These are phyloP conservation scores for Beta lomatogona DNA, from an alignment of 179 eudicot genomes.

Conservation along the genomic window DNA sequence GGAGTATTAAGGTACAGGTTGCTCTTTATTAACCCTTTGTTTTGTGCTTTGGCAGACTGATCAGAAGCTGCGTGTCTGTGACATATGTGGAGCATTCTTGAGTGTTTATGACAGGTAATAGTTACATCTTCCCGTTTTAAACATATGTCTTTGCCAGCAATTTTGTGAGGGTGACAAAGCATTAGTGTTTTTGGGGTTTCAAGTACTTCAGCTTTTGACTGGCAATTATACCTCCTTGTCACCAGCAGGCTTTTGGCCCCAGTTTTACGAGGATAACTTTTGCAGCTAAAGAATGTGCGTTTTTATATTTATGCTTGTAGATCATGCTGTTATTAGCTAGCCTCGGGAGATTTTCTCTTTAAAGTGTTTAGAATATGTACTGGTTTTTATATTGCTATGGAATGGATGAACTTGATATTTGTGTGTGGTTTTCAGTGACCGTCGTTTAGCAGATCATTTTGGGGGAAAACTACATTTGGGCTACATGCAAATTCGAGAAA, in stretches of 20 bases:
- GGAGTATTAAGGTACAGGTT: not conserved
- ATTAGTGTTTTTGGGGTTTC: slow-evolving; percentile 47
- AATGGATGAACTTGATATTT: slow-evolving; percentile 33
- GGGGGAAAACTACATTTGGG: slow-evolving; percentile 99
- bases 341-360: slow-evolving; percentile 22
- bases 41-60: slow-evolving; percentile 67
- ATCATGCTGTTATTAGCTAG: slow-evolving; percentile 60
- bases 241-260: slow-evolving; percentile 99
- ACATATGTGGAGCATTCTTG: slow-evolving; percentile 98
- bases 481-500: slow-evolving; percentile 98
- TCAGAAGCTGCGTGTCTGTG: slow-evolving; percentile 99
- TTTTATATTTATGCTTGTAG: slow-evolving; percentile 69
- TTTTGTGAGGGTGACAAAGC: slow-evolving; percentile 46
- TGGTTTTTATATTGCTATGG: slow-evolving; percentile 7
- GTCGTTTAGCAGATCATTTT: slow-evolving; percentile 98
- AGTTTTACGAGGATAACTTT: slow-evolving; percentile 93
- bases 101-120: slow-evolving; percentile 97
- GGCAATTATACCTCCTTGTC: slow-evolving; percentile 94
- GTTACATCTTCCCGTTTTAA: slow-evolving; percentile 1
- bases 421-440: slow-evolving; percentile 70
- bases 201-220: slow-evolving; percentile 82
- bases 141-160: slow-evolving; percentile 2
- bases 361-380: slow-evolving; percentile 14
- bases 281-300: slow-evolving; percentile 95
- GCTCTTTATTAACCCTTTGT: slow-evolving; percentile 15